Base-by-base conservation (phyloP, 495 filamentous ascomycete genomes). In the Hypoxylon subgilvum region DNA sequence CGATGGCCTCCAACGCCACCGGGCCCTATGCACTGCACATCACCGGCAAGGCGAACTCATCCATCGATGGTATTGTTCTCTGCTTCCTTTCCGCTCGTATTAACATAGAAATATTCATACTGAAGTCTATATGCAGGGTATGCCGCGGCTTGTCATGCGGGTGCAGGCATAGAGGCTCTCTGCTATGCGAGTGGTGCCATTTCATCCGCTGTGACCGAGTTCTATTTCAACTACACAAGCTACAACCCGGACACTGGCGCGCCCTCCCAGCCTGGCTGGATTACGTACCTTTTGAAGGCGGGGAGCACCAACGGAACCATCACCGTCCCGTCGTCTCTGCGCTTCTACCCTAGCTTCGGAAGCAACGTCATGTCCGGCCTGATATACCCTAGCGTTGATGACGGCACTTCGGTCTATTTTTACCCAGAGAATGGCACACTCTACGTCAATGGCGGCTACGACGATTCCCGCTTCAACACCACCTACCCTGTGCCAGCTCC, bases 21-120 rank as follows among this genome's bases (percentile, higher is more conserved):
- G 65, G 65, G 0, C 65, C 65, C 27, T 68, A 53, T 23, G 56
- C 52, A 13, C 44, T 68, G 5, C 65, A 48, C 34, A 48, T 68
- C 27, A 68, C 56, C 1, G 52, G 60, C 16, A 61, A 68, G 44
- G 21, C 12, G 3, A 30, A 61, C 36, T 16, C 60, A 1, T 45
- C 43, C 9, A 57, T 68, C 13, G 35, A 68, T 43, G 65, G 65
- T 68, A 45, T 23, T 43, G 8, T 18, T 4, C 6, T 42, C 32
- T 17, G 16, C 27, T 34, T 8, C 18, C 6, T 40, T 8, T 22
- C 6, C 10, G 12, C 13, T 25, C 3, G 23, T 4, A 8, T 7
- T 1, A 31, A 8, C 36, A 57, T 9, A 23, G 3, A 17, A n/a
- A n/a, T n/a, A n/a, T n/a, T n/a, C n/a, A 32, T 36, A 28, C 44